Conservation (phyloP, 768 basidiomycete species). For the Naganishia friedmannii region DNA sequence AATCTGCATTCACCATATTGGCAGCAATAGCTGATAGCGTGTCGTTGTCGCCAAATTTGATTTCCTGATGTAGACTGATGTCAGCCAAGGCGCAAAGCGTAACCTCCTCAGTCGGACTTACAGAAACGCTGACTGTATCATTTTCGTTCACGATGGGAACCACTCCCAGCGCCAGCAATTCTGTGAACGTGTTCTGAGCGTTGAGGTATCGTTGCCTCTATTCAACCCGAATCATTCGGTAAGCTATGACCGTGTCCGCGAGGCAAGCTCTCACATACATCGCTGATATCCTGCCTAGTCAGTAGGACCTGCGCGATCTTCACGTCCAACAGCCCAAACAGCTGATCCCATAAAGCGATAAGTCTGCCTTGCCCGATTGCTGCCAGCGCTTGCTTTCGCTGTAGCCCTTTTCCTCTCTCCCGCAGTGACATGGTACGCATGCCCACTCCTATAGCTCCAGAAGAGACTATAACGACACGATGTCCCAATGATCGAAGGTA, state of each 20-base stretch:
- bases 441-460: conserved; percentile 96
- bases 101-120: conserved; percentile 19
- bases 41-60: conserved; percentile 99
- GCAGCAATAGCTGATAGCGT: conserved; percentile 95
- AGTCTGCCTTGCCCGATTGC: conserved; percentile 95
- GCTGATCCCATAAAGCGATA: conserved; percentile 94
- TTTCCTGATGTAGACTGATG: conserved; percentile 67
- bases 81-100: background rate
- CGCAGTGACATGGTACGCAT: conserved; percentile 83
- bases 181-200: conserved; percentile 90
- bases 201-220: conserved; percentile 94
- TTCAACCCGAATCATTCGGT: background rate
- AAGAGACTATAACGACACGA: conserved; percentile 90
- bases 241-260: background rate
- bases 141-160: conserved; percentile 99
- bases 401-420: conserved; percentile 74
- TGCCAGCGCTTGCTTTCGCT: conserved; percentile 93
- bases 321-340: conserved; percentile 88
- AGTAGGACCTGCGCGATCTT: conserved; percentile 93
- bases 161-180: conserved; percentile 86
- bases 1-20: conserved; percentile 96
- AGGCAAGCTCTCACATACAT: conserved; percentile 59
- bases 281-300: conserved; percentile 93
- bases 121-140: conserved; percentile 91
- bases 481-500: conserved; percentile 73